A percentile compares a stretch with the other conserved stretches of the same genome.
These are phyloP conservation scores for Physaria fendleri DNA, from an alignment of 345 rosid species.

Conservation along the genomic window DNA sequence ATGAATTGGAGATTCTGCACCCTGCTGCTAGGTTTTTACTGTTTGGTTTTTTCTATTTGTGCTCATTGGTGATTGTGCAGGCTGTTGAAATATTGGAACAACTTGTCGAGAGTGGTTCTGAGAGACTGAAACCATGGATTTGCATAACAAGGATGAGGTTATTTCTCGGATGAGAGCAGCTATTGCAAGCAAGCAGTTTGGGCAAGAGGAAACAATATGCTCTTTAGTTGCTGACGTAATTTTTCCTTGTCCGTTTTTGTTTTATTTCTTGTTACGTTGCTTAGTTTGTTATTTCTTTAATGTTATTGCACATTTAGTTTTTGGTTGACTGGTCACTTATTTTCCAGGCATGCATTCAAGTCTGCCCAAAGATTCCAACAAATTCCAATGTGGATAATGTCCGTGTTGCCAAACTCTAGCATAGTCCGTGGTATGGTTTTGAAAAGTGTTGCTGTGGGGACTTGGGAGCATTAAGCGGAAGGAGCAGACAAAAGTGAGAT, in stretches of 20 bases:
- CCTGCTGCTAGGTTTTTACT: constrained; percentile 94
- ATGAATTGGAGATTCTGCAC: constrained; percentile 95
- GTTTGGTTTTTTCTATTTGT: too few relatives aligned
- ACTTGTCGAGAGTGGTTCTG: constrained; percentile 81
- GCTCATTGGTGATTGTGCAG: too few relatives aligned
- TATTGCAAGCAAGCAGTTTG: constrained; percentile 92
- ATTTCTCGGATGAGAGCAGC: constrained; percentile 72
- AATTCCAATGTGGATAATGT: constrained; percentile 89
- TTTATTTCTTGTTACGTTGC: neutral
- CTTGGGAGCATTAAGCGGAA: too few relatives aligned
- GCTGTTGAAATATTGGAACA: too few relatives aligned
- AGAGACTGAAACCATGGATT: constrained; percentile 94
- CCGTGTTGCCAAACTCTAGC: constrained; percentile 84
- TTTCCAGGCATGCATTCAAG: constrained; percentile 88
- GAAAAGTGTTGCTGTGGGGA: too few relatives aligned
- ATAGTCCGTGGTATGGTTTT: too few relatives aligned
- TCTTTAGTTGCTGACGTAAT: constrained; percentile 70
- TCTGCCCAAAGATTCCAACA: constrained; percentile 80
- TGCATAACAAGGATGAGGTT: constrained; percentile 65
- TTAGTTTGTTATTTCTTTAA: neutral
- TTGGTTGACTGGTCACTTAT: neutral
- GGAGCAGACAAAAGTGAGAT: too few relatives aligned
- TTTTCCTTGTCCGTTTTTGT: neutral
- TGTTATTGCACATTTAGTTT: neutral
- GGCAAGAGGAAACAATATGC: constrained; percentile 74